phyloP scores from a whole-genome alignment of 106 monocot genomes.

The Ottelia alismoides region DNA sequence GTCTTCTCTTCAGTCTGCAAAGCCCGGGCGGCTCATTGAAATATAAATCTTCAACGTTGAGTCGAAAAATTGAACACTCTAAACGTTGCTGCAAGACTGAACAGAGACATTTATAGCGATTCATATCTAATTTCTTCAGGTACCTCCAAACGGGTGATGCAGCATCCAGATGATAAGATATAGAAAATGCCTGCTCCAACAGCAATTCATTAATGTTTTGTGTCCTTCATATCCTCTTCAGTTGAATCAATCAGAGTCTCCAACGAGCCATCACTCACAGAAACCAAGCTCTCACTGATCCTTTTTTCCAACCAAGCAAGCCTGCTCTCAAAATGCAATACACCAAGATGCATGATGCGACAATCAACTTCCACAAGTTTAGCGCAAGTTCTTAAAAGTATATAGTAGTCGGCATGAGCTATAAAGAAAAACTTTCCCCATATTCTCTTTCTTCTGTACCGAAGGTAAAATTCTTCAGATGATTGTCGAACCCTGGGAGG shows the following conservation, averaged over 20 bases:
- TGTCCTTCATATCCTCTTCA: too few relatives aligned
- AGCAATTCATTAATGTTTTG: too few relatives aligned
- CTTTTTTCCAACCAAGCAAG: slow-evolving; percentile 55
- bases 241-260: not conserved
- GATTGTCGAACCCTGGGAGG: slow-evolving; percentile 22
- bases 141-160: too few relatives aligned
- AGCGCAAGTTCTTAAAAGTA: slow-evolving; percentile 62
- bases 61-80: too few relatives aligned
- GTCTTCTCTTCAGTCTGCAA: too few relatives aligned
- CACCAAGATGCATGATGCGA: slow-evolving; percentile 44
- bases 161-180: too few relatives aligned
- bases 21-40: too few relatives aligned
- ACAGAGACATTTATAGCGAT: too few relatives aligned
- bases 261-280: slow-evolving; percentile 3
- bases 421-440: slow-evolving; percentile 35
- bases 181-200: too few relatives aligned
- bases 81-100: too few relatives aligned
- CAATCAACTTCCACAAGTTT: slow-evolving; percentile 52
- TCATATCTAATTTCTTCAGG: too few relatives aligned
- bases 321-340: slow-evolving; percentile 49
- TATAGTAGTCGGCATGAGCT: slow-evolving; percentile 74
- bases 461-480: slow-evolving; percentile 38
- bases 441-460: slow-evolving; percentile 30
- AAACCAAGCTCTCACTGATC: slow-evolving; percentile 19
- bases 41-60: too few relatives aligned